Evolutionary conservation across 1,139 yeast genomes (phyloP).

Genomic region (Pichia inconspicua): DNA sequence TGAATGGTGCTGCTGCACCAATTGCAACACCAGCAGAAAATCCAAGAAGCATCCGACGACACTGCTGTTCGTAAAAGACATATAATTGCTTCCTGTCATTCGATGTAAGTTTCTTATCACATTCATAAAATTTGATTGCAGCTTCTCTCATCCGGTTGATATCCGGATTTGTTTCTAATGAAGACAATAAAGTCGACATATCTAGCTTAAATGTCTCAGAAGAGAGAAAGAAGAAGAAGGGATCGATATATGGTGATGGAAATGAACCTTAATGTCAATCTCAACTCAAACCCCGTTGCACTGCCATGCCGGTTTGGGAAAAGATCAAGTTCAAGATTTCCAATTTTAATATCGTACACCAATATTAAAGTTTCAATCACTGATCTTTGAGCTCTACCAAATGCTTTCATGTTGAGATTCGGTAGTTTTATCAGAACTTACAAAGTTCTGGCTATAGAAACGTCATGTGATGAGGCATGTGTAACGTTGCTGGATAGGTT

Average conservation of each 20-base stretch:
- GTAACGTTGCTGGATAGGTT: constrained; percentile 63
- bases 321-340: too few species aligned
- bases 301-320: not conserved
- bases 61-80: constrained; percentile 18
- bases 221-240: not conserved
- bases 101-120: constrained; percentile 17
- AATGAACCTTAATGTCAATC: not conserved
- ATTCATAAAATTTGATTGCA: constrained; percentile 24
- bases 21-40: constrained; percentile 22
- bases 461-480: constrained; percentile 94
- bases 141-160: constrained; percentile 15
- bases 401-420: not conserved
- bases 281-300: not conserved
- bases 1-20: constrained; percentile 22
- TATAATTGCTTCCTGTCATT: constrained; percentile 20
- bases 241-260: not conserved
- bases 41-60: constrained; percentile 16
- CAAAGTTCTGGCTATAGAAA: constrained; percentile 75
- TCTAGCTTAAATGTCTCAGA: not conserved
- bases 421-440: constrained; percentile 29
- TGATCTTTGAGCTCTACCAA: too few species aligned
- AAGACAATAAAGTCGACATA: not conserved
- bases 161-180: not conserved
- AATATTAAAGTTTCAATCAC: too few species aligned
- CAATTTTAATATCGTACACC: too few species aligned